A percentile compares a stretch with the other conserved stretches of the same genome.
Evolutionary conservation across 169 alveolate species (phyloP).

Genomic region (Babesia sp.): DNA sequence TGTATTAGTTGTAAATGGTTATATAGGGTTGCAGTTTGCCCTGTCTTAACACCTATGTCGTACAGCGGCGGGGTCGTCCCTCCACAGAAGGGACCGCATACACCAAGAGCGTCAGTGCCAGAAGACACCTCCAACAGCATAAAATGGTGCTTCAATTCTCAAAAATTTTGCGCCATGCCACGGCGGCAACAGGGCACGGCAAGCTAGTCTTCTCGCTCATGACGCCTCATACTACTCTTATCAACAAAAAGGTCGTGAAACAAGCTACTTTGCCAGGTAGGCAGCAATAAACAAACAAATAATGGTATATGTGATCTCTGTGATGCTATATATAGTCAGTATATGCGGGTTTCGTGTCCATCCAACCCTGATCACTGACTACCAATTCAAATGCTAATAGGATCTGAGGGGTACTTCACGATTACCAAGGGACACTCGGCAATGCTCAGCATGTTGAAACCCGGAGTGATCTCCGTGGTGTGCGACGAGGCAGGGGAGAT

Average conservation of each 20-base stretch:
- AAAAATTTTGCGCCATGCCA: constrained; percentile 34
- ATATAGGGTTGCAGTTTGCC: too few relatives aligned
- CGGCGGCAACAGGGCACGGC: constrained; percentile 23
- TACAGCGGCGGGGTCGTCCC: neutral
- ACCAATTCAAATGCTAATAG: constrained; percentile 21
- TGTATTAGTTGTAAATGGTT: too few relatives aligned
- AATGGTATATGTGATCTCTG: too few relatives aligned
- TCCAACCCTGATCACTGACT: too few relatives aligned
- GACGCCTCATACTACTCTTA: constrained; percentile 39
- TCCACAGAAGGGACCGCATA: neutral
- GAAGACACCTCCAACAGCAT: neutral
- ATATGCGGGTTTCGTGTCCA: too few relatives aligned
- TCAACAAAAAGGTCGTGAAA: constrained; percentile 26
- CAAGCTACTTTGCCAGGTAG: constrained; percentile 46
- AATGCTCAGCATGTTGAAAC: constrained; percentile 60
- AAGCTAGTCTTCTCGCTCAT: constrained; percentile 35
- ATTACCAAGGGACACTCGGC: constrained; percentile 67
- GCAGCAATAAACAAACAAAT: neutral
- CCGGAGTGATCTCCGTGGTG: constrained; percentile 64
- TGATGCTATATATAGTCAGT: too few relatives aligned
- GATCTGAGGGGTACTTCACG: constrained; percentile 68
- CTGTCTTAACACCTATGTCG: neutral
- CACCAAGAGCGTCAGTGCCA: neutral
- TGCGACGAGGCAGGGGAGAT: constrained; percentile 52
- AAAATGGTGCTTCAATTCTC: constrained; percentile 34